Evolutionary conservation across 495 filamentous ascomycete species (phyloP), one percentile per base, ranked within the genome.

Genomic region (Aspergillus diversus): DNA sequence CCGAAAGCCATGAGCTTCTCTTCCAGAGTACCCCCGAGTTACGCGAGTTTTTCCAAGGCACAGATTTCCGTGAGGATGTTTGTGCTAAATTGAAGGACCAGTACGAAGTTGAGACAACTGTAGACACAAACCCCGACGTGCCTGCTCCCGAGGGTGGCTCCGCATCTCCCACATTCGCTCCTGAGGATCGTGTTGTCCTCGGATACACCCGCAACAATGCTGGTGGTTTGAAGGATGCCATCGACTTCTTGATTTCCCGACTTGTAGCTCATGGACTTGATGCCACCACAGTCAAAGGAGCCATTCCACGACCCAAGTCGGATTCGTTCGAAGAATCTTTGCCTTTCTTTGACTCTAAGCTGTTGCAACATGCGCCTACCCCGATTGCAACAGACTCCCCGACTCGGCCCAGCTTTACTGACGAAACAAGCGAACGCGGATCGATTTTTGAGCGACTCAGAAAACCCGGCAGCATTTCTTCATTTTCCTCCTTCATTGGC

Each of bases 321-420:
- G 95, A 99, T 76, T 97, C 95, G 1, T 99, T 98, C 70, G 95
- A 98, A 69, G 96, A 98, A 63, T 93, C 92, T 46, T 84, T 97
- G 34, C 93, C 92, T 32, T 97, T 92, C 81, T 99, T 99, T 75
- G 90, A 97, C 74, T 95, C 93, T 0, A 97, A 97, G 77, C 79
- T 99, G 35, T 83, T 99, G 37, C 96, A 98, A 74, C 90, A 93
- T 69, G 92, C 92, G 9, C 92, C 92, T 33, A 86, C 87, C 34
- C 88, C 89, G 1, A 81, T 93, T 27, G 82, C 84, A 13, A 93
- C 92, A 4, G 93, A 97, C 68, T 95, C 93, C 33, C 92, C 92
- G 3, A 96, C 92, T 15, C 85, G 87, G 43, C 84, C 90, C 21
- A 88, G 83, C 50, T 96, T 96, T 66, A 71, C 74, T 16, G 92